Percentiles rank a stretch among this genome's conserved stretches.
Evolutionary conservation across 768 basidiomycete genomes (phyloP).

Genomic region (Hypholoma fasciculare): DNA sequence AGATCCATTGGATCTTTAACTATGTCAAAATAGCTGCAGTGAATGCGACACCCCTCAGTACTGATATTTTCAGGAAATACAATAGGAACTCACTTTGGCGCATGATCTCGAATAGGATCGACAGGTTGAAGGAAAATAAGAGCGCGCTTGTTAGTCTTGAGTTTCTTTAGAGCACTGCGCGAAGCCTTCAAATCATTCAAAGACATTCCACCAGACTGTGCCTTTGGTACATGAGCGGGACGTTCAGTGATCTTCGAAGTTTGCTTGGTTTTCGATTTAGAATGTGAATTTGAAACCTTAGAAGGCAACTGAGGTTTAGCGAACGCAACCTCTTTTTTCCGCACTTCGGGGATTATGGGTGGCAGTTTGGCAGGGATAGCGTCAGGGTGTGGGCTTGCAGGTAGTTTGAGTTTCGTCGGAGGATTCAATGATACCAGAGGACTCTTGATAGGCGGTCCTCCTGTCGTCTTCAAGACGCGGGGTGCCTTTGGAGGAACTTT

Average conservation of each 20-base stretch:
- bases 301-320: conserved; percentile 30
- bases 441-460: conserved; percentile 38
- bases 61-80: background rate
- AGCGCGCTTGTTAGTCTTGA: conserved; percentile 73
- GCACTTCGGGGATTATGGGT: conserved; percentile 27
- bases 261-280: conserved; percentile 15
- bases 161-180: conserved; percentile 77
- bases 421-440: conserved; percentile 39
- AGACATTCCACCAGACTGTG: conserved; percentile 76
- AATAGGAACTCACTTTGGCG: conserved; percentile 65
- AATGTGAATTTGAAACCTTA: conserved; percentile 24
- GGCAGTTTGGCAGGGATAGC: conserved; percentile 22
- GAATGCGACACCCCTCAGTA: conserved; percentile 11
- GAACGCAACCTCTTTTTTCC: conserved; percentile 37
- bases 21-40: conserved; percentile 79
- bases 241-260: conserved; percentile 29
- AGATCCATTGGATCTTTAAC: conserved; percentile 96
- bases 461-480: conserved; percentile 33
- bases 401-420: conserved; percentile 62
- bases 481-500: conserved; percentile 49
- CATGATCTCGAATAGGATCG: conserved; percentile 92
- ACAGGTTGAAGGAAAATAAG: conserved; percentile 83
- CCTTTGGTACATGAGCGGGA: conserved; percentile 59
- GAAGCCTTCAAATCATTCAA: conserved; percentile 75
- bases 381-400: conserved; percentile 33